phyloP scores from a whole-genome alignment of 2,329 filamentous ascomycete species.

The Camptophora hylomeconis region DNA sequence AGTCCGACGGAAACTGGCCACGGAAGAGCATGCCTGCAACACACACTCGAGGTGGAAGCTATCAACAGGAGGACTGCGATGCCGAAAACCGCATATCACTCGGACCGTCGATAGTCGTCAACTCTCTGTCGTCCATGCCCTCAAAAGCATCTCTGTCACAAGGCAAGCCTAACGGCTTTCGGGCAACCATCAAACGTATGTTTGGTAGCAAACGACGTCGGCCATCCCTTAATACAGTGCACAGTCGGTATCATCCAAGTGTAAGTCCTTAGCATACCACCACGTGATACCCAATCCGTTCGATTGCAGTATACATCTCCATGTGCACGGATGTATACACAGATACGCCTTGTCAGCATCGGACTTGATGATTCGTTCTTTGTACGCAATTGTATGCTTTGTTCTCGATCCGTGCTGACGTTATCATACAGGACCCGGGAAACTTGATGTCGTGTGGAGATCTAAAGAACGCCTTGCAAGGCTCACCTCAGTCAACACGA shows the following conservation, averaged over 20 bases:
- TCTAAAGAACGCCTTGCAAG: no score
- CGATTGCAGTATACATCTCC: no score
- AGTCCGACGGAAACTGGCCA: conserved; percentile 7
- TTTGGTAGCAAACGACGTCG: conserved; percentile 16
- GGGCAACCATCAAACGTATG: conserved; percentile 15
- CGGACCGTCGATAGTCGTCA: conserved; percentile 11
- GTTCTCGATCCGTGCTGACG: no score
- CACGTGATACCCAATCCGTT: no score
- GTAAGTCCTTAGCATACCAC: no score
- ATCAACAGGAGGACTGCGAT: conserved; percentile 10
- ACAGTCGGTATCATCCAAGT: no score
- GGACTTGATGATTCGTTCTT: no score
- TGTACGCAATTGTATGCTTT: no score
- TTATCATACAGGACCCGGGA: conserved; percentile 1
- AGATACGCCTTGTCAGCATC: no score
- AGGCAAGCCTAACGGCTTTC: conserved; percentile 11
- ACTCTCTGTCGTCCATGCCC: conserved; percentile 14
- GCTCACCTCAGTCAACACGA: no score
- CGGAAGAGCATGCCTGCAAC: conserved; percentile 7
- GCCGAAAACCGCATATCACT: conserved; percentile 7
- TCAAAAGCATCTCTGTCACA: conserved; percentile 13
- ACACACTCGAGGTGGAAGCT: conserved; percentile 4
- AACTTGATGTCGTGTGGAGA: conserved; percentile 1
- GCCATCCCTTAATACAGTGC: no score
- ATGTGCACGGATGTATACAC: no score